Conservation (phyloP, 2,329 filamentous ascomycete genomes). For the Penicillium hordei region DNA sequence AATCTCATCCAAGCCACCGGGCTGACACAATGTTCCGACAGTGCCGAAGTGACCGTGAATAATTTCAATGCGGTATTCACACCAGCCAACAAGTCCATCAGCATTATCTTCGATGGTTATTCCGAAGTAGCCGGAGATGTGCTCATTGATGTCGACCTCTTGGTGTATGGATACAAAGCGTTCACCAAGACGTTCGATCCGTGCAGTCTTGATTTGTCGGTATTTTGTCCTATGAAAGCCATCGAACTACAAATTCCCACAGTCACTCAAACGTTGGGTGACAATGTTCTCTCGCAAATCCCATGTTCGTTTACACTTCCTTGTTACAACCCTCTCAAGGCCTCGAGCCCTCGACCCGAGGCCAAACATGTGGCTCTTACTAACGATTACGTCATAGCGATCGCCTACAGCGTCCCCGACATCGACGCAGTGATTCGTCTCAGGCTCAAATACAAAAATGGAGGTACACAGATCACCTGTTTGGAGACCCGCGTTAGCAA, state of each 20-base stretch:
- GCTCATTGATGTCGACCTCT: constrained; percentile 70
- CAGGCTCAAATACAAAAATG: constrained; percentile 12
- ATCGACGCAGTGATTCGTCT: constrained; percentile 23
- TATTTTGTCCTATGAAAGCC: constrained; percentile 86
- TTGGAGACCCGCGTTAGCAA: constrained; percentile 44
- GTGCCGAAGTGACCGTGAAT: constrained; percentile 18
- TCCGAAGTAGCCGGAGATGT: constrained; percentile 84
- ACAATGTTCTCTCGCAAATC: constrained; percentile 61
- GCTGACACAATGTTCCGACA: constrained; percentile 20
- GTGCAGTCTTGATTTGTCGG: constrained; percentile 66
- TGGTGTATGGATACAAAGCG: constrained; percentile 78
- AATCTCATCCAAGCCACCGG: constrained; percentile 19
- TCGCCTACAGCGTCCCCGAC: constrained; percentile 81
- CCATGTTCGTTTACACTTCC: constrained; percentile 54
- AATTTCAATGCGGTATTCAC: constrained; percentile 40
- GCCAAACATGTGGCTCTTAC: constrained; percentile 1
- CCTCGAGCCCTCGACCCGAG: neutral
- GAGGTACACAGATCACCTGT: constrained; percentile 14
- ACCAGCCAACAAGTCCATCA: constrained; percentile 46
- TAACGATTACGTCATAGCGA: constrained; percentile 47
- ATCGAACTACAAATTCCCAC: constrained; percentile 70
- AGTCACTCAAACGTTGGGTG: constrained; percentile 63
- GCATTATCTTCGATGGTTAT: constrained; percentile 67
- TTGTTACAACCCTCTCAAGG: neutral
- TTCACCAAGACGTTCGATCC: constrained; percentile 70